These are phyloP conservation scores for Ormosia emarginata DNA, from an alignment of 306 rosid genomes.

Conservation along the genomic window DNA sequence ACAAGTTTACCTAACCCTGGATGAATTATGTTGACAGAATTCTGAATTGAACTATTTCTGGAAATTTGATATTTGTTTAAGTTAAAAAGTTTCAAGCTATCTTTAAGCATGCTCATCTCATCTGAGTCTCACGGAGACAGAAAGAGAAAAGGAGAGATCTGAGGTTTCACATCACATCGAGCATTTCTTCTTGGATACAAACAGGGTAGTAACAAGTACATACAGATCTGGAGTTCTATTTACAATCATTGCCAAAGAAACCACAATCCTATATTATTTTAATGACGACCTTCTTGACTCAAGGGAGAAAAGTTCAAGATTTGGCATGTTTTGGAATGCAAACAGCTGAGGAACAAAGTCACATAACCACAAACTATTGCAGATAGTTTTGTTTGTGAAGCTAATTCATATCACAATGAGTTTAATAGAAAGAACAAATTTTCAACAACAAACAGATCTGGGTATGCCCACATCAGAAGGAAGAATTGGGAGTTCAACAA, in stretches of 20 bases:
- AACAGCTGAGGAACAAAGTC: neutral
- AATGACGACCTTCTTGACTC: neutral
- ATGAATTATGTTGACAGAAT: neutral
- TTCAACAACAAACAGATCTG: slow-evolving; percentile 1
- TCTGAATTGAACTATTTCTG: slow-evolving; percentile 1
- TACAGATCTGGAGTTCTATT: slow-evolving; percentile 27
- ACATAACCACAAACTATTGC: neutral
- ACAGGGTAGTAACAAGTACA: neutral
- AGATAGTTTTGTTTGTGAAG: neutral
- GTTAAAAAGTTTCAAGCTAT: neutral
- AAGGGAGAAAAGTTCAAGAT: neutral
- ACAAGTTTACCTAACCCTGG: neutral
- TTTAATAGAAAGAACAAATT: slow-evolving; percentile 14
- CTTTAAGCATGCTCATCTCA: neutral
- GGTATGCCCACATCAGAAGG: neutral
- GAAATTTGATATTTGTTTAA: neutral
- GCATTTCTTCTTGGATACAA: neutral
- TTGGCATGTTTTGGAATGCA: neutral
- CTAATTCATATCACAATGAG: neutral
- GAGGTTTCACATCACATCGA: neutral
- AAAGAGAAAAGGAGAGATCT: slow-evolving; percentile 3
- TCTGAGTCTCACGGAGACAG: neutral
- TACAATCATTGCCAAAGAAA: neutral
- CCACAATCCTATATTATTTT: neutral
- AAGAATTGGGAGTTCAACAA: neutral